Evolutionary conservation across 805 yeast genomes (phyloP).

Genomic region (Yamadazyma insecticola): DNA sequence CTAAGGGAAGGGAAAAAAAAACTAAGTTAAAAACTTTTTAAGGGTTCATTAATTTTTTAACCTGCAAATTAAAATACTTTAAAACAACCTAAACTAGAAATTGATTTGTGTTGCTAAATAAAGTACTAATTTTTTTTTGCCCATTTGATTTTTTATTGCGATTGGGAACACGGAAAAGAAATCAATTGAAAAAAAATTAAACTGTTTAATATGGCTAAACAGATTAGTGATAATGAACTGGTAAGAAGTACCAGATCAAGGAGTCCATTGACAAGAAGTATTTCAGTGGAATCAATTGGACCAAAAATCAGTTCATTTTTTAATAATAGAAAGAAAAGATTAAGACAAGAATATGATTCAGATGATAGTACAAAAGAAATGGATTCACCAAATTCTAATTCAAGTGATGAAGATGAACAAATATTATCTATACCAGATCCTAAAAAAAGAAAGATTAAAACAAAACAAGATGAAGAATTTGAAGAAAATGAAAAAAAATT

Average conservation of each 20-base stretch:
- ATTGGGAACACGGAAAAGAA: background rate
- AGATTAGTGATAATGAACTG: no score
- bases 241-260: slow-evolving; percentile 1
- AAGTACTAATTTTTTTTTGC: no score
- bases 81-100: background rate
- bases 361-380: slow-evolving; percentile 2
- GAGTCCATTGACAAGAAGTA: slow-evolving; percentile 24
- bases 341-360: slow-evolving; percentile 13
- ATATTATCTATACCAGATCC: slow-evolving; percentile 1
- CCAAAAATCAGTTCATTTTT: slow-evolving; percentile 32
- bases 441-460: slow-evolving; percentile 21
- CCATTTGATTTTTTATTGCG: no score
- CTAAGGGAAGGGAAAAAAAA: no score
- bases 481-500: slow-evolving; percentile 51
- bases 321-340: slow-evolving; percentile 20
- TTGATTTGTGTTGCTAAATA: background rate
- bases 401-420: slow-evolving; percentile 13
- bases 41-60: no score
- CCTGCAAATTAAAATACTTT: slow-evolving; percentile 2
- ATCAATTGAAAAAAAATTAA: background rate
- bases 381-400: slow-evolving; percentile 13
- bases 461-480: slow-evolving; percentile 25
- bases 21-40: no score
- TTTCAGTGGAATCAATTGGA: slow-evolving; percentile 38
- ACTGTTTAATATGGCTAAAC: background rate